A percentile compares a stretch with the other conserved stretches of the same genome.
These are phyloP conservation scores for Heliamphora pulchella DNA, from an alignment of 179 eudicot species.

Conservation along the genomic window DNA sequence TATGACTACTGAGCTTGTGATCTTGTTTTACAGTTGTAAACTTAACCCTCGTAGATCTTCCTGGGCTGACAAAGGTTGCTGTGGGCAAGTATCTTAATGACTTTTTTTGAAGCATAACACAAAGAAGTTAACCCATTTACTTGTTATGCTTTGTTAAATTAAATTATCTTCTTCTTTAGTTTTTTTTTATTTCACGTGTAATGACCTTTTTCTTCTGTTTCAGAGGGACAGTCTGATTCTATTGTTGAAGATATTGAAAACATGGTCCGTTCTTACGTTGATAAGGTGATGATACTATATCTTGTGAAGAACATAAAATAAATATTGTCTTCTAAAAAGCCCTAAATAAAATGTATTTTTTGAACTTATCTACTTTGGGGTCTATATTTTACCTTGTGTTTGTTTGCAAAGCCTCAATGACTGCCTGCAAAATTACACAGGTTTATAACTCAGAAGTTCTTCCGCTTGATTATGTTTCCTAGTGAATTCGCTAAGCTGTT, in stretches of 20 bases:
- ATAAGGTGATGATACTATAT: conserved; percentile 51
- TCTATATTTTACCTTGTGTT: not conserved
- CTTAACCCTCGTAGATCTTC: conserved; percentile 97
- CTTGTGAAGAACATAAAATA: not conserved
- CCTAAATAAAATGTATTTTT: not conserved
- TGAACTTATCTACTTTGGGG: too few species aligned
- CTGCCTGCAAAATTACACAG: not conserved
- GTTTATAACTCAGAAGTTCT: not conserved
- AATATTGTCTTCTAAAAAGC: not conserved
- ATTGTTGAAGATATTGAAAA: conserved; percentile 94
- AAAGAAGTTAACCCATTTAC: not conserved
- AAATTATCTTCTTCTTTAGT: too few species aligned
- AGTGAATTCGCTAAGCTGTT: too few species aligned
- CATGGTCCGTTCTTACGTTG: conserved; percentile 98
- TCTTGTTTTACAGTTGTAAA: conserved; percentile 74
- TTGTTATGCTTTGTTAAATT: not conserved
- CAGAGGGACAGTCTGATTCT: conserved; percentile 89
- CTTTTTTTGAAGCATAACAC: not conserved
- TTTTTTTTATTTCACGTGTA: too few species aligned
- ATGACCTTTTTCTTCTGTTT: conserved; percentile 13
- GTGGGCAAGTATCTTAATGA: conserved; percentile 55
- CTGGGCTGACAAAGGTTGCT: conserved; percentile 96
- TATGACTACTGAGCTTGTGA: not conserved
- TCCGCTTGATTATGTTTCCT: too few species aligned
- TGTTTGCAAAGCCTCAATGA: not conserved